Evolutionary conservation across 305 asterid genomes (phyloP).

Genomic region (Solanum hybrid): DNA sequence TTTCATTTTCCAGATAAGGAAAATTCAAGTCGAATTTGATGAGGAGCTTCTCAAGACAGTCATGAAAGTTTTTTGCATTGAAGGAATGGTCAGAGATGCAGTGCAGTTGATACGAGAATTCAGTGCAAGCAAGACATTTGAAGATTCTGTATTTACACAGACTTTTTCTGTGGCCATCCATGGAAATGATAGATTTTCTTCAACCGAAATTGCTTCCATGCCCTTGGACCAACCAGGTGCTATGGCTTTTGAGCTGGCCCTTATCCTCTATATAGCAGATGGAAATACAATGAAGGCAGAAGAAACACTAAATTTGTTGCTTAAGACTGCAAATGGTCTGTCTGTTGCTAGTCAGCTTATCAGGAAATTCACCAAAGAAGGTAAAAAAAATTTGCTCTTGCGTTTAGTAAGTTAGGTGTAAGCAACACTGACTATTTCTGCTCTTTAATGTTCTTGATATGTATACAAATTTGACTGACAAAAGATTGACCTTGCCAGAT

Average conservation of each 20-base stretch:
- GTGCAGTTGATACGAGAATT: constrained; percentile 47
- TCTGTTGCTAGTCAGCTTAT: constrained; percentile 54
- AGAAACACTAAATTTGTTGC: constrained; percentile 41
- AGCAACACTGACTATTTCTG: neutral
- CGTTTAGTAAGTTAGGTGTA: neutral
- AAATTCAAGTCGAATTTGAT: constrained; percentile 51
- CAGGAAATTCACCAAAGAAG: constrained; percentile 52
- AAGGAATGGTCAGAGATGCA: constrained; percentile 62
- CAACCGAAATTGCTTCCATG: constrained; percentile 25
- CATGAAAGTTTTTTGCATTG: constrained; percentile 62
- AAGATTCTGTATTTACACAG: constrained; percentile 30
- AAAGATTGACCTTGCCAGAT: neutral
- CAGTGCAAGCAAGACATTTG: constrained; percentile 25
- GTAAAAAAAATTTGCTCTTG: constrained; percentile 23
- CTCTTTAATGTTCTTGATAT: neutral
- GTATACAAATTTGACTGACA: neutral
- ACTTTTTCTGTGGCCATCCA: constrained; percentile 32
- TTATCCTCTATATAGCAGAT: constrained; percentile 49
- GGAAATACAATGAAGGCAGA: constrained; percentile 31
- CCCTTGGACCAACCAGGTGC: constrained; percentile 28
- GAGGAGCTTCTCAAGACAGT: constrained; percentile 61
- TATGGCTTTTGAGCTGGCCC: constrained; percentile 48
- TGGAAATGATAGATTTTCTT: constrained; percentile 25
- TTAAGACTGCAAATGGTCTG: constrained; percentile 46
- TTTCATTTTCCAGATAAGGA: constrained; percentile 52